phyloP scores from a whole-genome alignment of 2,329 filamentous ascomycete species.

The Fusarium illudens region DNA sequence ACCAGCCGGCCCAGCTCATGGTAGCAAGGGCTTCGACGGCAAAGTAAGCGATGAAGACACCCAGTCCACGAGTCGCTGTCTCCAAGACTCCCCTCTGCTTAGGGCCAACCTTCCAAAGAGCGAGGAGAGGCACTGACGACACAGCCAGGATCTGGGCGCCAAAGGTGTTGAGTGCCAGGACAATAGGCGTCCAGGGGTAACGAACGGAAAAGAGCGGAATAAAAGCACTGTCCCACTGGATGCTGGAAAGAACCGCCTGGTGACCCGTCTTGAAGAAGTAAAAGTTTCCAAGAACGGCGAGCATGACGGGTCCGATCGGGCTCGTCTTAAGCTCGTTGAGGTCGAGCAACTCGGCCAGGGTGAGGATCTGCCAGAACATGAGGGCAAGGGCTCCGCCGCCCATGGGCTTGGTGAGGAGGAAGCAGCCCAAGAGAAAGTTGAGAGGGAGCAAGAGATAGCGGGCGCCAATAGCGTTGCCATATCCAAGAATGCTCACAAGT shows the following conservation, averaged over 20 bases:
- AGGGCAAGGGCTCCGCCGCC: slow-evolving; percentile 84
- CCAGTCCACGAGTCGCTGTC: slow-evolving; percentile 73
- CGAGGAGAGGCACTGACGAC: slow-evolving; percentile 79
- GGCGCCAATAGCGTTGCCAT: slow-evolving; percentile 90
- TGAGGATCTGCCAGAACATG: slow-evolving; percentile 88
- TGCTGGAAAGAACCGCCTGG: slow-evolving; percentile 84
- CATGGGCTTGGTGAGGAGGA: slow-evolving; percentile 93
- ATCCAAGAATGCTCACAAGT: slow-evolving; percentile 83
- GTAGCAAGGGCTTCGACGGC: slow-evolving; percentile 85
- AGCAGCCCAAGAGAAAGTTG: slow-evolving; percentile 78
- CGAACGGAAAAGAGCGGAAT: slow-evolving; percentile 82
- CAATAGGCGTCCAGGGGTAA: slow-evolving; percentile 88
- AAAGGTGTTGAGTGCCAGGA: slow-evolving; percentile 87
- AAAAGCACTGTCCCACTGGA: slow-evolving; percentile 97
- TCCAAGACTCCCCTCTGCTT: slow-evolving; percentile 75
- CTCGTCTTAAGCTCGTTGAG: slow-evolving; percentile 68
- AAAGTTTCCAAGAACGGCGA: slow-evolving; percentile 90
- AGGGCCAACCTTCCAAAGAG: slow-evolving; percentile 88
- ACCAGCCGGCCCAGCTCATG: slow-evolving; percentile 87
- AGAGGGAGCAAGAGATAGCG: slow-evolving; percentile 86
- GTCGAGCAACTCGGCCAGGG: slow-evolving; percentile 72
- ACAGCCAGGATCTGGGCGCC: slow-evolving; percentile 87
- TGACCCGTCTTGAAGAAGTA: slow-evolving; percentile 99
- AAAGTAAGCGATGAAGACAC: slow-evolving; percentile 82
- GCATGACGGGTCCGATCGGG: slow-evolving; percentile 82